A percentile compares a stretch with the other conserved stretches of the same genome.
These are phyloP conservation scores for Metschnikowia lachancei DNA, from an alignment of 805 yeast genomes.

Conservation along the genomic window DNA sequence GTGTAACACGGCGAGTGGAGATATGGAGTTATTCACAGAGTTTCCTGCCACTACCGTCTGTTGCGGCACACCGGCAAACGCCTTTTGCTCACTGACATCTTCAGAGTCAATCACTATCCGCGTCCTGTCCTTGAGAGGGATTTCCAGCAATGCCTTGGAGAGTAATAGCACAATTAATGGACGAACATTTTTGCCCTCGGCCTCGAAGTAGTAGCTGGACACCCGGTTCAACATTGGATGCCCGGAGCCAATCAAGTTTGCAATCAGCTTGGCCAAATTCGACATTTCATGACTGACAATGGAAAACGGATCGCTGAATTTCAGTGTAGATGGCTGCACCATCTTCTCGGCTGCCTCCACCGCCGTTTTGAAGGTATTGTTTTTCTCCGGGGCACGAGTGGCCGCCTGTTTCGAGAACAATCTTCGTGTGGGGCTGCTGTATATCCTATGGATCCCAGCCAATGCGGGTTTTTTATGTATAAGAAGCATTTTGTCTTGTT, in stretches of 20 bases:
- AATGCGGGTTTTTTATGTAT: constrained; percentile 11
- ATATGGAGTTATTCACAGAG: constrained; percentile 59
- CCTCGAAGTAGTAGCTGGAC: constrained; percentile 91
- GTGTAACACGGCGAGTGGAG: constrained; percentile 80
- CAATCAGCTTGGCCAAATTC: constrained; percentile 80
- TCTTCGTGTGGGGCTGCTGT: constrained; percentile 5
- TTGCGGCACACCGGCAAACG: constrained; percentile 56
- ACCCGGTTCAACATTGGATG: constrained; percentile 91
- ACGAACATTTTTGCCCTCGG: constrained; percentile 93
- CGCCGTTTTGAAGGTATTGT: constrained; percentile 47
- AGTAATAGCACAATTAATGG: constrained; percentile 84
- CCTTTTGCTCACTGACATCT: constrained; percentile 67
- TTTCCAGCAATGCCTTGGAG: constrained; percentile 73
- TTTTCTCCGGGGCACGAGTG: constrained; percentile 2
- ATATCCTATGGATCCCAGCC: constrained; percentile 7
- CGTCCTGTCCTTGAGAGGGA: constrained; percentile 67
- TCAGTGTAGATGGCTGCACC: constrained; percentile 49
- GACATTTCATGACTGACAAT: constrained; percentile 93
- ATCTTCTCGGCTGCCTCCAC: constrained; percentile 69
- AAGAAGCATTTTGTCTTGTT: constrained; percentile 2
- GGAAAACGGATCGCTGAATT: constrained; percentile 78
- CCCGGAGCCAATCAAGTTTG: constrained; percentile 83
- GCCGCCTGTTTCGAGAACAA: constrained; percentile 1
- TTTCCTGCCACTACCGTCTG: constrained; percentile 56
- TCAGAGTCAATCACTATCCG: constrained; percentile 57